Conservation (phyloP, 140 eudicot genomes). For the Cichorium intybus region DNA sequence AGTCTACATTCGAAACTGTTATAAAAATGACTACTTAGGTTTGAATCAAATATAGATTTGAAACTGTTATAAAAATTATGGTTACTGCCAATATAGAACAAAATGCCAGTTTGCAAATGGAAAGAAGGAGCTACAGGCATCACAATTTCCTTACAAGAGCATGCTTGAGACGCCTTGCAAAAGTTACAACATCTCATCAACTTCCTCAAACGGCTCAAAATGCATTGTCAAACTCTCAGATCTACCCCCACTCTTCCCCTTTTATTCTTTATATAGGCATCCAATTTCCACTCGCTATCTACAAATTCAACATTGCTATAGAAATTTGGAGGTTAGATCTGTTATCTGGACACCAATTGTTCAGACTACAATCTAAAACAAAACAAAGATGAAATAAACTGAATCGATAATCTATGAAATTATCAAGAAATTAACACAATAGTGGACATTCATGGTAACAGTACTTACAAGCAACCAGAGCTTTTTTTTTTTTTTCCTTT, state of each 20-base stretch:
- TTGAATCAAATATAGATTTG: too few relatives aligned
- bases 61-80: too few relatives aligned
- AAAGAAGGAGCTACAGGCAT: conserved; percentile 55
- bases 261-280: conserved; percentile 28
- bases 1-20: too few relatives aligned
- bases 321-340: conserved; percentile 23
- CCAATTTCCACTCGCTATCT: conserved; percentile 30
- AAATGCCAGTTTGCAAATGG: conserved; percentile 73
- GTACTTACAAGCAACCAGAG: conserved; percentile 62
- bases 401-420: neutral
- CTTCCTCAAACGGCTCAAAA: too few relatives aligned
- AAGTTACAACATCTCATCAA: conserved; percentile 14
- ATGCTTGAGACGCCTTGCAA: conserved; percentile 48
- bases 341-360: conserved; percentile 19
- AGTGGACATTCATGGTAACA: neutral
- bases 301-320: conserved; percentile 19
- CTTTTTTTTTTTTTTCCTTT: conserved; percentile 40
- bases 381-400: neutral
- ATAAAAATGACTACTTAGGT: too few relatives aligned
- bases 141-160: conserved; percentile 41
- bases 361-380: neutral
- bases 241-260: conserved; percentile 32
- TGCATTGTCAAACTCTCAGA: conserved; percentile 33
- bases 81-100: conserved; percentile 43
- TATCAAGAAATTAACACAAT: neutral